These are phyloP conservation scores for Aciculoconidium aculeatum DNA, from an alignment of 805 yeast species.

Conservation along the genomic window DNA sequence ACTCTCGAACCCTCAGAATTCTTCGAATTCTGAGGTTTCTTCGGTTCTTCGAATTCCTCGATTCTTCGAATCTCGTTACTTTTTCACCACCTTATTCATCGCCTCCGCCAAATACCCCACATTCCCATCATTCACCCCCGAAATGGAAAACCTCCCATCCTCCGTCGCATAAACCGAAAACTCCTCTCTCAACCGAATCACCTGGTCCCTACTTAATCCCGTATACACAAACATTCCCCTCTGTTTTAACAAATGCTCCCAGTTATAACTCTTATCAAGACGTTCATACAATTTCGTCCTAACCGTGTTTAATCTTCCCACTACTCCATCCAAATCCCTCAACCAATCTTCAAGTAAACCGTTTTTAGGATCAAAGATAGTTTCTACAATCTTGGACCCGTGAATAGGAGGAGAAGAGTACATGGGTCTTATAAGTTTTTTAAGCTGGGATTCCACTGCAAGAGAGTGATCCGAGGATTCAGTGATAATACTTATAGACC, in stretches of 20 bases:
- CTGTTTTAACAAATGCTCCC: conserved; percentile 85
- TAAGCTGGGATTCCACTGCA: conserved; percentile 72
- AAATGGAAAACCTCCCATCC: conserved; percentile 88
- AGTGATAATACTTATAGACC: conserved; percentile 65
- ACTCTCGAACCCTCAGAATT: no score
- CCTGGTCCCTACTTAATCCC: conserved; percentile 69
- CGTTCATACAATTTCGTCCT: conserved; percentile 58
- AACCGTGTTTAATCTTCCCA: conserved; percentile 70
- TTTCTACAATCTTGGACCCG: conserved; percentile 85
- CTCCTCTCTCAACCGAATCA: conserved; percentile 60
- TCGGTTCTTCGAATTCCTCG: no score
- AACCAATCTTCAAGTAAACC: conserved; percentile 70
- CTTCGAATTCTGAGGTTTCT: no score
- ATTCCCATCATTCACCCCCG: conserved; percentile 78
- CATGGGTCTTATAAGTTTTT: conserved; percentile 76
- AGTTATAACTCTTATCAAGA: conserved; percentile 60
- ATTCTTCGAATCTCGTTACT: no score
- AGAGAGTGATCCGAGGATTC: conserved; percentile 46
- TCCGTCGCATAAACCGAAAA: conserved; percentile 78
- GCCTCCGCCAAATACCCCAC: conserved; percentile 69
- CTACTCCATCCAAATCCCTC: conserved; percentile 71
- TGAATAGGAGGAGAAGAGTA: conserved; percentile 94
- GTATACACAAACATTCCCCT: conserved; percentile 97
- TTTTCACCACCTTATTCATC: conserved; percentile 44
- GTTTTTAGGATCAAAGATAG: conserved; percentile 54